Conservation (phyloP, 805 yeast genomes). For the Maudiozyma pseudohumilis region DNA sequence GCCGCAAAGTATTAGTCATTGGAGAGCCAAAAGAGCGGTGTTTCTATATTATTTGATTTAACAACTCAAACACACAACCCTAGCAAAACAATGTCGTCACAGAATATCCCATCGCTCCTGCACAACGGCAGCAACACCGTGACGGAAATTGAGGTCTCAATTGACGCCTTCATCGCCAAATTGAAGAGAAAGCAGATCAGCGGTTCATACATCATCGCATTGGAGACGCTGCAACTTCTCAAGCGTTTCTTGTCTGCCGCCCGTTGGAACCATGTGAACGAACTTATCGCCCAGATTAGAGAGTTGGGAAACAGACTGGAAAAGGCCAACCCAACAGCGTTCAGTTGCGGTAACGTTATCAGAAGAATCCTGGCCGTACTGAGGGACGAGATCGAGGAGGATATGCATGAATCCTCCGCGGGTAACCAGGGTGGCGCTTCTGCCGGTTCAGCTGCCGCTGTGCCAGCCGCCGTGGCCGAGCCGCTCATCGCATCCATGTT, state of each 20-base stretch:
- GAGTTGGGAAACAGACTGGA: constrained; percentile 60
- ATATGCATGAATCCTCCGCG: constrained; percentile 25
- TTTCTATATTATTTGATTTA: no score
- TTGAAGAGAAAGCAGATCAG: constrained; percentile 76
- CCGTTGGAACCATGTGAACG: constrained; percentile 73
- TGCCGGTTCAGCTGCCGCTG: neutral
- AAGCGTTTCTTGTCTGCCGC: constrained; percentile 84
- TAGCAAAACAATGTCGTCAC: constrained; percentile 8
- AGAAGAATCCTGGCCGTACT: constrained; percentile 80
- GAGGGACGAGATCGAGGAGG: constrained; percentile 72
- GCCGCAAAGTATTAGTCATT: no score
- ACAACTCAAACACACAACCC: no score
- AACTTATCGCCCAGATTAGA: constrained; percentile 62
- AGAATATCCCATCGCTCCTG: constrained; percentile 3
- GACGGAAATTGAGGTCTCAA: constrained; percentile 32
- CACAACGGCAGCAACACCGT: constrained; percentile 4
- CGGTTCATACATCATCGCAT: constrained; percentile 75
- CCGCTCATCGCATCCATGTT: constrained; percentile 80
- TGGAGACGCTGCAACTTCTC: constrained; percentile 76
- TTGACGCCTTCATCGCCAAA: constrained; percentile 39
- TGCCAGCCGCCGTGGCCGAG: constrained; percentile 16
- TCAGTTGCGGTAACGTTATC: constrained; percentile 82
- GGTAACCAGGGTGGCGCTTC: no score
- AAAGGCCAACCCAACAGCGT: constrained; percentile 81
- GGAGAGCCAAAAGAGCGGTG: no score